Base-by-base conservation (phyloP, 2,329 filamentous ascomycete genomes). In the Aschersonia sp. region DNA sequence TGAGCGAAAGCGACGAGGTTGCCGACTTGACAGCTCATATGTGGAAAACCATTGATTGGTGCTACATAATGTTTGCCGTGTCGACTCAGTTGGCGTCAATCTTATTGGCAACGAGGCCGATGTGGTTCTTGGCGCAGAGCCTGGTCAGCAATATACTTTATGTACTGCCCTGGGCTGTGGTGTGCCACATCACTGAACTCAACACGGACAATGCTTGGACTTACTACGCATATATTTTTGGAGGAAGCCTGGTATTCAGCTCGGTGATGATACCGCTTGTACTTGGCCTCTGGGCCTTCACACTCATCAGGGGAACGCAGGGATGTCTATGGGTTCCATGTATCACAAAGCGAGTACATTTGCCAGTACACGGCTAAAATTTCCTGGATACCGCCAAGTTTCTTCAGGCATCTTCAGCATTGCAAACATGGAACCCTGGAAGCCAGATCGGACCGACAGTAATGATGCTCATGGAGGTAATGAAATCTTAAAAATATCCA, bases 91-190 rank as follows among this genome's bases (percentile, higher is more conserved):
- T 87, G 0, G 78, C 80, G 0, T 73, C 78, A 0, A 66, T 87
- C 0, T 60, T 88, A 0, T 68, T 85, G 0, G 77, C 82, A 0
- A 84, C 81, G 0, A 64, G 71, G 0, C 81, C 82, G 0, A 65
- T 65, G 2, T 86, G 79, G 81, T 87, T 85, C 57, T 66, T 86
- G 0, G 78, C 74, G 50, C 82, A 86, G 58, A 80, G 77, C 3
- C 62, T 87, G 1, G 72, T 66, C 0, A 84, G 80, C 5, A 87
- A 86, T 54, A 45, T 87, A 0, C 59, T 82, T 0, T 86, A 81
- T 57, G 80, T 86, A 0, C 61, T 88, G 3, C 82, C 82, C 0
- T 87, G 82, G 81, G 81, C 82, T 0, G 75, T 87, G 41, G 78
- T 74, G 0, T 78, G 74, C 50, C 74, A 71, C 46, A 67, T 64